Base-by-base conservation (phyloP, 75 land plant species). In the Ceratopteris richardii region DNA sequence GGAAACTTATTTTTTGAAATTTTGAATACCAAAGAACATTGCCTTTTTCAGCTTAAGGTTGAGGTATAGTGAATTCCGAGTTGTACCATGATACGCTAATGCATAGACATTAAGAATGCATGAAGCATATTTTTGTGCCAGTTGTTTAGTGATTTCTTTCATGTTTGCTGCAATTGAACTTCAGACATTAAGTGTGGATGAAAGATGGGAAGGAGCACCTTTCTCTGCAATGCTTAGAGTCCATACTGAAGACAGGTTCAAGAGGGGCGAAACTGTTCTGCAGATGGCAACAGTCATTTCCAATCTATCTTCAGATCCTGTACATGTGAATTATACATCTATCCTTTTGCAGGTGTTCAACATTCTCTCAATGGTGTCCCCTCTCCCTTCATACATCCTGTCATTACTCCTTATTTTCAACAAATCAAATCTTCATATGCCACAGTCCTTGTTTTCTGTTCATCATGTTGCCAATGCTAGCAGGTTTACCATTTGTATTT, bases 181-280 rank as follows among this genome's bases (percentile, higher is more conserved):
- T 58, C 80, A 91, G 97, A 72, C 75, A 42, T 31, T 91, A 37
- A 81, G 44, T 65, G 80, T 84, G 52, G 97, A 91, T 52, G 69
- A 78, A n/a, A 87, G 77, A 71, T 82, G 93, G 88, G 62, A 57
- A 29, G 97, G 93, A 51, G 85, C 97, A 57, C 77, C 92, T 54
- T 78, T 84, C 70, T 77, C 82, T 24, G 73, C 85, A 64, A 70
- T 91, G 83, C 27, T 87, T 31, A 65, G 93, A 13, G 70, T 76
- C 40, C 85, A 76, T 55, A 75, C 63, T 51, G 41, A 61, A 54
- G 73, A 79, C 54, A 40, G 44, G 28, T 65, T 66, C 56, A 69
- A 61, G 6, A 43, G 57, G 58, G 61, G 71, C 61, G 76, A 72
- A 51, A 66, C 70, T 26, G 69, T 75, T 1, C 65, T 91, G 24